Percentiles rank a stretch among this genome's conserved stretches.
Conservation (phyloP, 1,139 yeast genomes). For the Debaryomyces sp. region DNA sequence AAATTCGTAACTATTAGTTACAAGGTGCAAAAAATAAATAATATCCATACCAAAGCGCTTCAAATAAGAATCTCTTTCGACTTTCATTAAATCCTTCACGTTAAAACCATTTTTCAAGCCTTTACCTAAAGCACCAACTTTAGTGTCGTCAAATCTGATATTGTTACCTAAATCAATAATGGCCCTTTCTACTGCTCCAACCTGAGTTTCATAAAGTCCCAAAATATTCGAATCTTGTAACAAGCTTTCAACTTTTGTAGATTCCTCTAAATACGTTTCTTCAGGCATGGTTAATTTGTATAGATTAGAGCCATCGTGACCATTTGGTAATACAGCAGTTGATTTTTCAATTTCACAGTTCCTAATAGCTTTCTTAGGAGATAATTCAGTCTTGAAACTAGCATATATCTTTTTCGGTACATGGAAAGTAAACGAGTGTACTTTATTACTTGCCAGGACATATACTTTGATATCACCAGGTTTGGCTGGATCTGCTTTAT, state of each 20-base stretch:
- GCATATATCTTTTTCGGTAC: constrained; percentile 76
- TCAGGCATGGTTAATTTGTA: constrained; percentile 75
- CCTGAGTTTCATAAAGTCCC: constrained; percentile 78
- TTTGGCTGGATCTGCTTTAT: constrained; percentile 54
- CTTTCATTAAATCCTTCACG: constrained; percentile 53
- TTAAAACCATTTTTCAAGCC: constrained; percentile 88
- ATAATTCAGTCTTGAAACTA: constrained; percentile 56
- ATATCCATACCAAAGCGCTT: constrained; percentile 59
- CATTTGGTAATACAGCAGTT: constrained; percentile 68
- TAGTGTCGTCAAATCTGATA: constrained; percentile 67
- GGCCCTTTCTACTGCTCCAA: constrained; percentile 71
- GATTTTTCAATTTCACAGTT: constrained; percentile 64
- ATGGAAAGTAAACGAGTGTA: constrained; percentile 73
- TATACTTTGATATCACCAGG: constrained; percentile 81
- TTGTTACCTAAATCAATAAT: constrained; percentile 76
- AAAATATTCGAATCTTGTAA: constrained; percentile 64
- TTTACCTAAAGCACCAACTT: constrained; percentile 81
- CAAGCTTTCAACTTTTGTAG: constrained; percentile 59
- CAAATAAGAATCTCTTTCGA: constrained; percentile 55
- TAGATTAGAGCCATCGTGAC: constrained; percentile 57
- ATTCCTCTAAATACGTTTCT: constrained; percentile 56
- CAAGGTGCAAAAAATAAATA: constrained; percentile 70
- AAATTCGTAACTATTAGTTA: constrained; percentile 77
- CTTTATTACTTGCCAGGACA: constrained; percentile 67
- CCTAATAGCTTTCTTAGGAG: constrained; percentile 49